A percentile compares a stretch with the other conserved stretches of the same genome.
These are phyloP conservation scores for Angomonas ambiguus DNA, from an alignment of 208 protist genomes.

Conservation along the genomic window DNA sequence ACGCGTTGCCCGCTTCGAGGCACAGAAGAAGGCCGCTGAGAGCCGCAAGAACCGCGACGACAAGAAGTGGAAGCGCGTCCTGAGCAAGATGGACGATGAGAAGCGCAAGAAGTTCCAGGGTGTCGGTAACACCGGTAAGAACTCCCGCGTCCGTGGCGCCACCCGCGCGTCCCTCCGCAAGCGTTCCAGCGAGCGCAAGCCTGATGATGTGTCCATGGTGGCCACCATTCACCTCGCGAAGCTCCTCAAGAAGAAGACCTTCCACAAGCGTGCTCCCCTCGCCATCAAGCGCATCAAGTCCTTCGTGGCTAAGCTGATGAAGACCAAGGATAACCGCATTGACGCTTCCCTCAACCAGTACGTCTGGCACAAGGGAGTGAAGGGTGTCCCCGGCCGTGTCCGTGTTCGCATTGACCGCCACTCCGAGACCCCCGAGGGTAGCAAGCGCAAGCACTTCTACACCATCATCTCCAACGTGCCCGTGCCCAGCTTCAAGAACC, in stretches of 20 bases:
- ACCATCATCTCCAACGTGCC: slow-evolving; percentile 88
- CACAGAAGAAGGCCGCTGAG: slow-evolving; percentile 62
- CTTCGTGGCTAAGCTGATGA: slow-evolving; percentile 95
- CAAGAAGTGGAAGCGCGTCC: slow-evolving; percentile 85
- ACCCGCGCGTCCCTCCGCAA: slow-evolving; percentile 82
- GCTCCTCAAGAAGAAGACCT: slow-evolving; percentile 93
- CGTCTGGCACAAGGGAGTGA: slow-evolving; percentile 96
- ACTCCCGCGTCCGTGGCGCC: slow-evolving; percentile 78
- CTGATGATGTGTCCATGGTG: slow-evolving; percentile 91
- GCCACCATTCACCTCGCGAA: slow-evolving; percentile 98
- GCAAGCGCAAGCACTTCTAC: slow-evolving; percentile 89
- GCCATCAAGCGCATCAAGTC: slow-evolving; percentile 95
- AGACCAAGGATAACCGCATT: slow-evolving; percentile 97
- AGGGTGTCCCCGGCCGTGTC: slow-evolving; percentile 92
- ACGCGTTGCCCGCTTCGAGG: slow-evolving; percentile 70
- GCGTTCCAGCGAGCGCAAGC: slow-evolving; percentile 69
- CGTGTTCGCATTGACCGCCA: slow-evolving; percentile 92
- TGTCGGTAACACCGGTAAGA: slow-evolving; percentile 82
- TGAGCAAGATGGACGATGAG: slow-evolving; percentile 82
- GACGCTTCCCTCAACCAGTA: slow-evolving; percentile 96
- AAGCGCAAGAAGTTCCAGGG: slow-evolving; percentile 84
- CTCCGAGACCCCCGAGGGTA: slow-evolving; percentile 70
- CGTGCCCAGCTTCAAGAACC: slow-evolving; percentile 77
- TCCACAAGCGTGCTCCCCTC: slow-evolving; percentile 96
- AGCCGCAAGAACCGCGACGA: slow-evolving; percentile 82